These are phyloP conservation scores for Penicillium manginii DNA, from an alignment of 495 filamentous ascomycete species.

Conservation along the genomic window DNA sequence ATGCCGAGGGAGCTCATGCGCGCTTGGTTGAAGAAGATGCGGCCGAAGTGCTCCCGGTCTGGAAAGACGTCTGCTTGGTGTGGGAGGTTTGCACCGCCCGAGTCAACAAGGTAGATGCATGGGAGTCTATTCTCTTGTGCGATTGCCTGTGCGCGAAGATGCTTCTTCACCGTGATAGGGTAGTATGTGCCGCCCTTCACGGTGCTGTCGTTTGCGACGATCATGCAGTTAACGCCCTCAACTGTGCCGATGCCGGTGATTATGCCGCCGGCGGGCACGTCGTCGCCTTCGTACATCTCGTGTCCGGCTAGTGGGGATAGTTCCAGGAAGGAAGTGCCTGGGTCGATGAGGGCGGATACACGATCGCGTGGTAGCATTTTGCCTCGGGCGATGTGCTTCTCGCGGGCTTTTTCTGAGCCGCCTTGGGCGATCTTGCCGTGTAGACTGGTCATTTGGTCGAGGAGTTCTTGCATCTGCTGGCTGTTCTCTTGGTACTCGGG, in stretches of 20 bases:
- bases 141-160: constrained; percentile 88
- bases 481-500: constrained; percentile 83
- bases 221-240: constrained; percentile 88
- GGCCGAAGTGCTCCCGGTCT: constrained; percentile 91
- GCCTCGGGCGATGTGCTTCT: constrained; percentile 84
- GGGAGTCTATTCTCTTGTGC: constrained; percentile 85
- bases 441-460: constrained; percentile 64
- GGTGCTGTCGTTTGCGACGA: constrained; percentile 96
- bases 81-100: constrained; percentile 93
- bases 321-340: constrained; percentile 89
- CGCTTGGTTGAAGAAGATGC: constrained; percentile 99
- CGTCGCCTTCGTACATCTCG: constrained; percentile 82
- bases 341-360: constrained; percentile 84
- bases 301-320: constrained; percentile 86
- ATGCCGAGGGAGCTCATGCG: constrained; percentile 79
- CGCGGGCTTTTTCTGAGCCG: constrained; percentile 78
- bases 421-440: constrained; percentile 74
- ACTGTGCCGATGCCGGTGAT: constrained; percentile 92
- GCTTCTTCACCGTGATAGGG: constrained; percentile 97
- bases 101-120: constrained; percentile 96
- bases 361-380: constrained; percentile 97
- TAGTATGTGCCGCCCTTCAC: constrained; percentile 99
- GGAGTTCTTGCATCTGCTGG: constrained; percentile 73
- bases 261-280: constrained; percentile 86
- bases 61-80: constrained; percentile 98